Base-by-base conservation (phyloP, 2,329 filamentous ascomycete genomes). In the Cladosporium austrohemisphaericum region DNA sequence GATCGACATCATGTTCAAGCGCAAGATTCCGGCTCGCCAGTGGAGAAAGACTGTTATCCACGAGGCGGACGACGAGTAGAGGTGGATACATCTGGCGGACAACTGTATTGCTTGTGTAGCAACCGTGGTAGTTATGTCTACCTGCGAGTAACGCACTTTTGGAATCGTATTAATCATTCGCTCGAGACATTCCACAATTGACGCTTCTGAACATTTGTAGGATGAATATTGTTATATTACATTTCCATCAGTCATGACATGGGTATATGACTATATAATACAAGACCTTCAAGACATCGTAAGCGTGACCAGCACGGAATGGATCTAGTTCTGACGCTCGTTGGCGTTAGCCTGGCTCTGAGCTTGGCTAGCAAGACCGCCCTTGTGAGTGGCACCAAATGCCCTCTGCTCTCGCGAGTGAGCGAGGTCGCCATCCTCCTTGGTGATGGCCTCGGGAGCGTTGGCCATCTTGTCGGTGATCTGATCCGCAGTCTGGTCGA, bases 51-150 rank as follows among this genome's bases (percentile, higher is more conserved):
- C 78, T 0, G 68, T 68, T 1, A 57, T 86, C 63, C 76, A 83
- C 59, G 65, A 83, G 48, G 64, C 76, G 18, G 81, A 82, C 60
- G 79, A 85, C 65, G 77, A 83, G 72, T 85, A 84, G 66, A 49
- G 37, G 35, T 14, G 4, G 8, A 16, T 18, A 35, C 11, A 14
- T 3, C 6, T 14, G 29, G 3, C 13, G 11, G 11, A 32, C 9
- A 14, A 14, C 29, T 32, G 29, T 4, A 5, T 4, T 7, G 29
- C 16, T 32, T 32, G 29, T 32, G 16, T 13, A 32, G 29, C 11
- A 14, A 14, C 6, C 7, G 16, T 32, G 6, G 11, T 14, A 32
- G 16, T 32, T n/a, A n/a, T n/a, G n/a, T n/a, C n/a, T n/a, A n/a
- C n/a, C n/a, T n/a, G n/a, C n/a, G n/a, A n/a, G n/a, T n/a, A n/a